phyloP scores from a whole-genome alignment of 352 stramenopile genomes.

The Phytophthora kernoviae region DNA sequence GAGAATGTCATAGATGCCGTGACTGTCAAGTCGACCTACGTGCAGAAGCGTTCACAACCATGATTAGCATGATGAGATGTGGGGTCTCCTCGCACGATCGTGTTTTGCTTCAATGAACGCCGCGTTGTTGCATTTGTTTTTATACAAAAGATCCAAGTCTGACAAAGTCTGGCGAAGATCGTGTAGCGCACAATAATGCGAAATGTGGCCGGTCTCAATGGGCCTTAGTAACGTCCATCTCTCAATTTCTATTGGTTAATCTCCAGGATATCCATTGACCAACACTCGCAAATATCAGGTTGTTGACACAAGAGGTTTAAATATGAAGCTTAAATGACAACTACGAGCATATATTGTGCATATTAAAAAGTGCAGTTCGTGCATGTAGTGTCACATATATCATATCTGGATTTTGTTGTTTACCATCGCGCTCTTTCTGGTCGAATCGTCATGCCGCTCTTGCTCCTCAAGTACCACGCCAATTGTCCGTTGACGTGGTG shows the following conservation, averaged over 20 bases:
- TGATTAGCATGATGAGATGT: no score
- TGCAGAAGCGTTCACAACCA: no score
- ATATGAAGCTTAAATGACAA: background rate
- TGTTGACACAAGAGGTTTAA: background rate
- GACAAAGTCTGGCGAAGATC: background rate
- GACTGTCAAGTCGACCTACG: no score
- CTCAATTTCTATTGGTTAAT: constrained; percentile 22
- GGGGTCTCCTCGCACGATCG: no score
- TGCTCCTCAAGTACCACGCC: no score
- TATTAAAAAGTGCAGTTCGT: no score
- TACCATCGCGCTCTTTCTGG: background rate
- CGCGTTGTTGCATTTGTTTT: no score
- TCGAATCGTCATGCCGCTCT: no score
- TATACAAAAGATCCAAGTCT: no score
- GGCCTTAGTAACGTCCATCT: background rate
- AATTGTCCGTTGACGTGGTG: background rate
- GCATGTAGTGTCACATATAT: background rate
- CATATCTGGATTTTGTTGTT: constrained; percentile 12
- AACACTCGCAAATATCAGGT: constrained; percentile 37
- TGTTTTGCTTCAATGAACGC: no score
- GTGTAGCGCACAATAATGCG: background rate
- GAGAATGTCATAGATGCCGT: no score
- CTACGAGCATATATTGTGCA: background rate
- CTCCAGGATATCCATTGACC: constrained; percentile 20
- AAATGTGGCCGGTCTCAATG: background rate